Evolutionary conservation across 345 rosid species (phyloP), one percentile per base, ranked within the genome.

Genomic region (Lepidium africanum): DNA sequence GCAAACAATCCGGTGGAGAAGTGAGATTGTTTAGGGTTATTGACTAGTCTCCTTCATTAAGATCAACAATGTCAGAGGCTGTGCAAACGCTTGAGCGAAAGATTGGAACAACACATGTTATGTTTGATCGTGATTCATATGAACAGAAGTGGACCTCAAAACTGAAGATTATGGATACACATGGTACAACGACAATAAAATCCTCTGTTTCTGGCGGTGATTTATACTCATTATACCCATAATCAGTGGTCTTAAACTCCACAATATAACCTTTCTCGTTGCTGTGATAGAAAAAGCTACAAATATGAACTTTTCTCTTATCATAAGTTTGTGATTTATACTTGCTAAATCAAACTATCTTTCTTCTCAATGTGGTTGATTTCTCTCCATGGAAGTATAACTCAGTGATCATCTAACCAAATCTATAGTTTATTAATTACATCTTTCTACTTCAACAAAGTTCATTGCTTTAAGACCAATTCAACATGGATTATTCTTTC

Each of bases 51-150:
- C n/a, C 83, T 5, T 9, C 80, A 0, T 30, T 75, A 12, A 72
- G 87, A 64, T 83, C 85, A 43, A 64, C 63, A 0, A 81, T 83
- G 87, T 63, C 87, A 5, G 72, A 70, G 33, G 85, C 25, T 3
- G 77, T 79, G 41, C 36, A 39, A 10, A 84, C 77, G 83, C 77
- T 81, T 4, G 77, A 74, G 55, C 81, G 83, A 53, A 55, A 21
- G 36, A 39, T 30, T 0, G 25, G n/a, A n/a, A n/a, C n/a, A n/a
- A n/a, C n/a, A n/a, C n/a, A n/a, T n/a, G n/a, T n/a, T n/a, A n/a
- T n/a, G 30, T 69, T 73, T 0, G 81, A 77, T 50, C 59, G 70
- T 27, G 54, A 37, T 45, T 36, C 64, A 4, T 73, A 79, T 36
- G 64, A 66, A 53, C 72, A 77, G 56, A 19, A 79, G 74, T 69